Evolutionary conservation across 2,329 filamentous ascomycete species (phyloP).

Genomic region (Beauveria sp.): DNA sequence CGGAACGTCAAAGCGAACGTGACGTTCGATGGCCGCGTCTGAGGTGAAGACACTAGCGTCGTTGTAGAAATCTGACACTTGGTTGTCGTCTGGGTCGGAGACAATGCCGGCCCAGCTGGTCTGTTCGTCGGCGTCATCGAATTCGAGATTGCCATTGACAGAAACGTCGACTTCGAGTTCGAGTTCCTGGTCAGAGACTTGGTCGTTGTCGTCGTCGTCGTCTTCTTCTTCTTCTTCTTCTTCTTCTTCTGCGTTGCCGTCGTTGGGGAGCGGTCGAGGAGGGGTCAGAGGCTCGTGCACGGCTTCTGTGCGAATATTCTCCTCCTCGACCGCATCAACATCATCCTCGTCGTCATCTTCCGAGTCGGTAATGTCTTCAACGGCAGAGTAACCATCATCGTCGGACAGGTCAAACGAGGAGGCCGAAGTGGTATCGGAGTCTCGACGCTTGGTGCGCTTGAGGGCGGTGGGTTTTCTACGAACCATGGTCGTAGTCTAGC

Average conservation of each 20-base stretch:
- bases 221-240: conserved; percentile 22
- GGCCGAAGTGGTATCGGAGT: conserved; percentile 42
- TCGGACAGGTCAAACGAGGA: conserved; percentile 54
- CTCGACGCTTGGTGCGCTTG: conserved; percentile 40
- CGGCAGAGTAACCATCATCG: conserved; percentile 65
- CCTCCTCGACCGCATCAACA: conserved; percentile 71
- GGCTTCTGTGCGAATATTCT: conserved; percentile 53
- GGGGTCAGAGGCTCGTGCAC: conserved; percentile 31
- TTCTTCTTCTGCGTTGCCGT: conserved; percentile 29
- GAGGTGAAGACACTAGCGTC: conserved; percentile 34
- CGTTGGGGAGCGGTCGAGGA: conserved; percentile 41
- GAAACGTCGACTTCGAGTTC: not conserved
- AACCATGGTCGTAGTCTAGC: conserved; percentile 34
- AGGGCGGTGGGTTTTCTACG: conserved; percentile 38
- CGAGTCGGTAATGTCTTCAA: conserved; percentile 72
- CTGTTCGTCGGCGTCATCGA: conserved; percentile 35
- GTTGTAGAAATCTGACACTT: conserved; percentile 34
- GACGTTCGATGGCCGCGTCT: conserved; percentile 42
- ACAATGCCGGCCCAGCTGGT: conserved; percentile 50
- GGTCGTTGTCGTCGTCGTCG: conserved; percentile 31
- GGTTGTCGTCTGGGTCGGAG: conserved; percentile 37
- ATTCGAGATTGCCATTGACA: conserved; percentile 26
- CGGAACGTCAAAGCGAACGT: conserved; percentile 67
- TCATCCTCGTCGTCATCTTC: conserved; percentile 72
- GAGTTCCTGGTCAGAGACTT: conserved; percentile 17